phyloP scores from a whole-genome alignment of 139 green algal genomes.

The Auxenochlorella pyrenoidosa region DNA sequence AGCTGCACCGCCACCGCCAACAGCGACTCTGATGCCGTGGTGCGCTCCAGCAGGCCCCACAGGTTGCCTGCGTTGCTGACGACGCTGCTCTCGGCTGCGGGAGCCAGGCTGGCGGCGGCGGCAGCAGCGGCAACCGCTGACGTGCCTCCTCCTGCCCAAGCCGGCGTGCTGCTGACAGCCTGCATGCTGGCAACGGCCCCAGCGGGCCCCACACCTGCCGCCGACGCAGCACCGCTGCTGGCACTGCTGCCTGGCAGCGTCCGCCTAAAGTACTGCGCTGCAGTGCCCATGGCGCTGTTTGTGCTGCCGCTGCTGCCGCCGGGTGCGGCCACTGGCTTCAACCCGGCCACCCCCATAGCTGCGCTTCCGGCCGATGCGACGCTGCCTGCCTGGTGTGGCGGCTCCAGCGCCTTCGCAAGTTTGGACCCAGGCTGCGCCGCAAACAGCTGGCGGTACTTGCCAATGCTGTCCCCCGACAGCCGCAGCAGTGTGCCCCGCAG shows the following conservation, averaged over 20 bases:
- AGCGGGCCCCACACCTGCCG: not conserved
- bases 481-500: slow-evolving; percentile 47
- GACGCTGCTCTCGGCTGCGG: slow-evolving; percentile 6
- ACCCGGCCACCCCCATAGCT: not conserved
- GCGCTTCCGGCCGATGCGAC: not conserved
- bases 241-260: slow-evolving; percentile 4
- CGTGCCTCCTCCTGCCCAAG: not conserved
- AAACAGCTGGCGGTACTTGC: slow-evolving; percentile 41
- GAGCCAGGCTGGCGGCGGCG: not conserved
- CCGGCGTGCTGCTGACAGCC: not conserved
- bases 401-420: slow-evolving; percentile 25
- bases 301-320: not conserved
- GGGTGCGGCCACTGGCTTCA: not conserved
- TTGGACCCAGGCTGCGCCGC: slow-evolving; percentile 18
- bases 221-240: not conserved
- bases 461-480: slow-evolving; percentile 42
- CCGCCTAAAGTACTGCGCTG: slow-evolving; percentile 8
- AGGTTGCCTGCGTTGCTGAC: slow-evolving; percentile 50
- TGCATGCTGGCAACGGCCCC: not conserved
- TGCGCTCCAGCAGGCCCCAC: slow-evolving; percentile 56
- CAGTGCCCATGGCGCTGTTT: not conserved
- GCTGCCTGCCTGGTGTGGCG: not conserved
- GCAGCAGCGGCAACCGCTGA: slow-evolving; percentile 1
- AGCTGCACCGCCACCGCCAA: slow-evolving; percentile 41
- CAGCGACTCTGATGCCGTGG: slow-evolving; percentile 47